phyloP scores from a whole-genome alignment of 148 eudicot genomes.

The Chenopodium album region DNA sequence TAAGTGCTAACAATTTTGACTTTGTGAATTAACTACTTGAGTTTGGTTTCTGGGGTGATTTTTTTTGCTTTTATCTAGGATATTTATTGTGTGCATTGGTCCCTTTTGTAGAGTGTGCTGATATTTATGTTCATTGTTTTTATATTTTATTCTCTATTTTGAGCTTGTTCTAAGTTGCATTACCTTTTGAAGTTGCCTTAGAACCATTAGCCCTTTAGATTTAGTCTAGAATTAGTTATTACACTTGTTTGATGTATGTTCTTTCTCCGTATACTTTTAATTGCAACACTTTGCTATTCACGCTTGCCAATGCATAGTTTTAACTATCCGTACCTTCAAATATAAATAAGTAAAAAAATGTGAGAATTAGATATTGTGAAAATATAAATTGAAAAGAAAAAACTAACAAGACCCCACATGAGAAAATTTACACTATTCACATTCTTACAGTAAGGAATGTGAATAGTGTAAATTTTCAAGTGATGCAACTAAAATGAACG shows the following conservation, averaged over 20 bases:
- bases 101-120: neutral
- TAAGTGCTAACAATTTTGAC: slow-evolving; percentile 35
- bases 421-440: too few species aligned
- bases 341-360: too few species aligned
- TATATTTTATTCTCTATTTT: neutral
- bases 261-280: neutral
- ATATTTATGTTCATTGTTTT: neutral
- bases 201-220: neutral
- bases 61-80: neutral
- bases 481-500: too few species aligned
- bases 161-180: neutral
- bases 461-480: too few species aligned
- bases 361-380: too few species aligned
- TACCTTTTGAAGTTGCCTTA: neutral
- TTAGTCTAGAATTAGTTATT: neutral
- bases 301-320: too few species aligned
- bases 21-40: neutral
- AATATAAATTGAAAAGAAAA: too few species aligned
- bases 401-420: too few species aligned
- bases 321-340: too few species aligned
- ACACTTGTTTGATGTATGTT: neutral
- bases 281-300: too few species aligned
- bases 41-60: neutral
- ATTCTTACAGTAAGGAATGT: too few species aligned
- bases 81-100: neutral